A percentile compares a stretch with the other conserved stretches of the same genome.
Evolutionary conservation across 2,329 filamentous ascomycete species (phyloP).

Genomic region (Colletotrichum sp.): DNA sequence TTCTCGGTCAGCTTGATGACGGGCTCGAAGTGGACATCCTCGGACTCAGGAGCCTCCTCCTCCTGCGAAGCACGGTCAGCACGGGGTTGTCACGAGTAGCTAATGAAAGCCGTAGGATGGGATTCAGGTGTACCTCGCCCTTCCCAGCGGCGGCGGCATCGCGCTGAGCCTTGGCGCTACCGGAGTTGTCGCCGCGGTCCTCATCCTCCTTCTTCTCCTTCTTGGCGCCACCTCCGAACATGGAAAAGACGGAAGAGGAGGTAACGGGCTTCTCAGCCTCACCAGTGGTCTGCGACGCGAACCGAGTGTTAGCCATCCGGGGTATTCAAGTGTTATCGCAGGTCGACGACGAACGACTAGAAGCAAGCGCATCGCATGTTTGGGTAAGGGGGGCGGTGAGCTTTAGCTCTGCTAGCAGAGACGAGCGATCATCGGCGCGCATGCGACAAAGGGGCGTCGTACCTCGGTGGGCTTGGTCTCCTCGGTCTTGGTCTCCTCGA

Average conservation of each 20-base stretch:
- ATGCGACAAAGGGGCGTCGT: slow-evolving; percentile 11
- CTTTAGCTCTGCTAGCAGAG: background rate
- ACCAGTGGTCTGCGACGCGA: slow-evolving; percentile 14
- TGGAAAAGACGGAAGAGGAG: slow-evolving; percentile 82
- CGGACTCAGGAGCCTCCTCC: slow-evolving; percentile 82
- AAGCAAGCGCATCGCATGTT: background rate
- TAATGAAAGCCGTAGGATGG: background rate
- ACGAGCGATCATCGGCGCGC: background rate
- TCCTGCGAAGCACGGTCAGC: slow-evolving; percentile 36
- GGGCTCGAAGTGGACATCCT: slow-evolving; percentile 96
- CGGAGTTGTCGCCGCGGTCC: slow-evolving; percentile 84
- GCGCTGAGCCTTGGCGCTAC: slow-evolving; percentile 82
- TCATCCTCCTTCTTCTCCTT: slow-evolving; percentile 93
- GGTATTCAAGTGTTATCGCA: background rate
- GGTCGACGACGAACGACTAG: background rate
- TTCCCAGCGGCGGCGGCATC: slow-evolving; percentile 63
- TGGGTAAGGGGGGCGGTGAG: background rate
- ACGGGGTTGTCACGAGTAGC: background rate
- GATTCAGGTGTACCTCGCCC: slow-evolving; percentile 55
- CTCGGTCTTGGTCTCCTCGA: slow-evolving; percentile 59
- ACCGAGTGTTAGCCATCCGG: background rate
- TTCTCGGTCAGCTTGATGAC: slow-evolving; percentile 96
- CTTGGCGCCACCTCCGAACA: slow-evolving; percentile 98
- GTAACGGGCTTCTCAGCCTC: slow-evolving; percentile 49
- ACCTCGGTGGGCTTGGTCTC: slow-evolving; percentile 41